phyloP scores from a whole-genome alignment of 352 stramenopile species.

The Pythium periplocum region DNA sequence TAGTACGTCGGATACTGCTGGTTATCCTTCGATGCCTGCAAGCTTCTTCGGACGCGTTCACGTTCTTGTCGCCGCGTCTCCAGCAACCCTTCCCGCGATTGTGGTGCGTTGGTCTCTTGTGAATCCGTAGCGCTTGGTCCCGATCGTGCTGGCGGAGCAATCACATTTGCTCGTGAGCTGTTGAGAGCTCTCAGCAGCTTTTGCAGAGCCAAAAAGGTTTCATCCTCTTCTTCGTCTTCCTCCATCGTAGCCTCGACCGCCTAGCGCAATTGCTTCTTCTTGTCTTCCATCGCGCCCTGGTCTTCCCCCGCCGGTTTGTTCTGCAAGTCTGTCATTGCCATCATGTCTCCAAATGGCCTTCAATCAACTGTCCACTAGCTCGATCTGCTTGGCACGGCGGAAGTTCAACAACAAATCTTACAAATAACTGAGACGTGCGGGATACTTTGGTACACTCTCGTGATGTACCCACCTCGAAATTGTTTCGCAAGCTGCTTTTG shows the following conservation, averaged over 20 bases:
- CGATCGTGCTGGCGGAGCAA: neutral
- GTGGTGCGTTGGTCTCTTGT: neutral
- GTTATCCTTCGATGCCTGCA: constrained; percentile 39
- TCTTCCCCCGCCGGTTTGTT: too few relatives aligned
- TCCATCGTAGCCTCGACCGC: constrained; percentile 9
- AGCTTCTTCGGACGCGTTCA: constrained; percentile 58
- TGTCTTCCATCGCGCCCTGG: neutral
- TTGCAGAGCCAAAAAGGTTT: constrained; percentile 79
- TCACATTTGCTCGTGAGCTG: constrained; percentile 15
- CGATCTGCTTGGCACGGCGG: too few relatives aligned
- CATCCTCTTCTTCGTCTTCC: constrained; percentile 69
- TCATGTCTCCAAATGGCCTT: too few relatives aligned
- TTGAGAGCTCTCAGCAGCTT: constrained; percentile 68
- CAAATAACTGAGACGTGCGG: too few relatives aligned
- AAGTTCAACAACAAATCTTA: too few relatives aligned
- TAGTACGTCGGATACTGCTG: constrained; percentile 40
- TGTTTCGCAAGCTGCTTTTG: too few relatives aligned
- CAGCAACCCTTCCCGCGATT: constrained; percentile 65
- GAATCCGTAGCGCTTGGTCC: constrained; percentile 1
- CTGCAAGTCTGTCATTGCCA: too few relatives aligned
- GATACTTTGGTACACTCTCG: too few relatives aligned
- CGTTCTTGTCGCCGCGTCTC: constrained; percentile 57
- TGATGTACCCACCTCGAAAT: too few relatives aligned
- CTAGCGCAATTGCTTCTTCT: constrained; percentile 11
- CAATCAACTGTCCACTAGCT: too few relatives aligned